A percentile compares a stretch with the other conserved stretches of the same genome.
These are phyloP conservation scores for Plenodomus tracheiphilus DNA, from an alignment of 2,329 filamentous ascomycete species.

Conservation along the genomic window DNA sequence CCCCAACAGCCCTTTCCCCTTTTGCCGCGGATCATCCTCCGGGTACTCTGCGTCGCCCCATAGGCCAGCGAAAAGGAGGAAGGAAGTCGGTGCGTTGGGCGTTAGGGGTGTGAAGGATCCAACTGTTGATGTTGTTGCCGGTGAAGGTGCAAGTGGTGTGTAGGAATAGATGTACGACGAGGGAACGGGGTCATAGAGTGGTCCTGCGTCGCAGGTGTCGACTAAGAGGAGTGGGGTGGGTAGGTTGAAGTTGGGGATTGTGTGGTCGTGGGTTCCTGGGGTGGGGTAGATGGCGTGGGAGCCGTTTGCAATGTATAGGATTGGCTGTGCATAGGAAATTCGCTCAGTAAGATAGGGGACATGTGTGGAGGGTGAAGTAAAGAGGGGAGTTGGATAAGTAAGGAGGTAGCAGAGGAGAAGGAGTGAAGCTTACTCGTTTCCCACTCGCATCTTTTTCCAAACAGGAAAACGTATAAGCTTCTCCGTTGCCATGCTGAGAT, in stretches of 20 bases:
- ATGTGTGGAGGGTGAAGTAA: too few species aligned
- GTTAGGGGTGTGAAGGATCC: conserved; percentile 43
- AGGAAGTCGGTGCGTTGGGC: conserved; percentile 49
- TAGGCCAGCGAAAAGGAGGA: conserved; percentile 58
- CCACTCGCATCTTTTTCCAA: conserved; percentile 55
- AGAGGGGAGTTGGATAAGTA: too few species aligned
- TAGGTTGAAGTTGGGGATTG: conserved; percentile 61
- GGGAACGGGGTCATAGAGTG: conserved; percentile 61
- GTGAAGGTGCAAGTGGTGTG: too few species aligned
- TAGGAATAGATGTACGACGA: conserved; percentile 61
- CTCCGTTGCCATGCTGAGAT: conserved; percentile 61
- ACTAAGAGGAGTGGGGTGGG: conserved; percentile 51
- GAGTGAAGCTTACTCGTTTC: conserved; percentile 39
- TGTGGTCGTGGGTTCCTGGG: conserved; percentile 61
- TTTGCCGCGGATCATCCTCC: conserved; percentile 49
- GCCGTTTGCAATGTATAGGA: conserved; percentile 61
- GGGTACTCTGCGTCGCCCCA: conserved; percentile 65
- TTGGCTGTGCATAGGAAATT: conserved; percentile 14
- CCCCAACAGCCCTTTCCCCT: conserved; percentile 32
- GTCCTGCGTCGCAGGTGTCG: conserved; percentile 56
- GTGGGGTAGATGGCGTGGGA: conserved; percentile 67
- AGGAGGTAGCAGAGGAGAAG: background rate
- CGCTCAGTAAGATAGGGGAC: too few species aligned
- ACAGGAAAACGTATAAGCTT: conserved; percentile 61
- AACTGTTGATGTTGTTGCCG: too few species aligned